Evolutionary conservation across 352 stramenopile genomes (phyloP).

Genomic region (Globisporangium emineosum): DNA sequence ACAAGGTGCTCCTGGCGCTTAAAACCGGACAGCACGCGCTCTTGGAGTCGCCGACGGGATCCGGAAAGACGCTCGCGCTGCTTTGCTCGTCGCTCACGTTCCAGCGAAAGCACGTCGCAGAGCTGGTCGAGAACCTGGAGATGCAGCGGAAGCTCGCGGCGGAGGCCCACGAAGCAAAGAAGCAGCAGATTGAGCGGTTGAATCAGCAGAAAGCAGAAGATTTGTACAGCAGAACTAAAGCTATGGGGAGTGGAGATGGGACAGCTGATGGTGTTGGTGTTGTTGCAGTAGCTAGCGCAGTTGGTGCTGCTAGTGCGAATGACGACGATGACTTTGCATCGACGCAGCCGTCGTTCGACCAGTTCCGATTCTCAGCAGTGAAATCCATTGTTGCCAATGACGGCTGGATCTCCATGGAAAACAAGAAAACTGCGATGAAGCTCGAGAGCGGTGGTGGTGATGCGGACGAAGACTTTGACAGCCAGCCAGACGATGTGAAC

Average conservation of each 20-base stretch:
- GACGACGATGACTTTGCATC: constrained; percentile 39
- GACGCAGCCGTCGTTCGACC: constrained; percentile 40
- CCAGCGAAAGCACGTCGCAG: constrained; percentile 49
- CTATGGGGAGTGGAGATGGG: background rate
- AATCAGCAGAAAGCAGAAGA: constrained; percentile 5
- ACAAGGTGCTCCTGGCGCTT: constrained; percentile 76
- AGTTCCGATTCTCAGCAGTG: constrained; percentile 26
- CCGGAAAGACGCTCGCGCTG: constrained; percentile 82
- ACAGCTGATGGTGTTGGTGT: background rate
- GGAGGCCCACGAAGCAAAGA: constrained; percentile 10
- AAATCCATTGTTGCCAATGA: constrained; percentile 16
- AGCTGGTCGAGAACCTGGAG: constrained; percentile 31
- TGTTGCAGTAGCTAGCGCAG: background rate
- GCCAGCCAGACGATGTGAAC: background rate
- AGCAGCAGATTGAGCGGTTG: constrained; percentile 10
- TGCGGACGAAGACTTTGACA: constrained; percentile 13
- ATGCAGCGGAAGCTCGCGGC: constrained; percentile 16
- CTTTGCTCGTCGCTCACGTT: constrained; percentile 83
- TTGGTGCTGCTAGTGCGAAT: constrained; percentile 1
- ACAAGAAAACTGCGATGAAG: constrained; percentile 29
- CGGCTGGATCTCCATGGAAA: constrained; percentile 45
- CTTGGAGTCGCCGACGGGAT: constrained; percentile 82
- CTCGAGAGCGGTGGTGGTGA: background rate
- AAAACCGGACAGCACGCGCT: constrained; percentile 81
- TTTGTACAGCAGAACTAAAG: constrained; percentile 6